These are phyloP conservation scores for Sarocladiaceae sp. DNA, from an alignment of 2,329 filamentous ascomycete species.

Conservation along the genomic window DNA sequence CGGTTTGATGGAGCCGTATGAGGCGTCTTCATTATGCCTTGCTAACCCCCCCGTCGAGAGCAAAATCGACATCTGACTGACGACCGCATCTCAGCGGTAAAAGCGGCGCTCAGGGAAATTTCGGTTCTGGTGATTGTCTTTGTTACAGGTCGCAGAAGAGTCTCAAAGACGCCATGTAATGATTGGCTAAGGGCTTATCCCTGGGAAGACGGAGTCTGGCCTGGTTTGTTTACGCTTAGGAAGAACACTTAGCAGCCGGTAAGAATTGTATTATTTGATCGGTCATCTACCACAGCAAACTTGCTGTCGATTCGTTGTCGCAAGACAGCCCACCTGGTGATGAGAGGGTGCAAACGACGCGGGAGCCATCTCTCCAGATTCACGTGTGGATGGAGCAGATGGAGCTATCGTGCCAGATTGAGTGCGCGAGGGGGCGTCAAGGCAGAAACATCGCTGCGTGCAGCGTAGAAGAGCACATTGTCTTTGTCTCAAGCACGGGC, in stretches of 20 bases:
- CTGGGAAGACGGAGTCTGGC: conserved; percentile 3
- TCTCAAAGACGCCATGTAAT: conserved; percentile 1
- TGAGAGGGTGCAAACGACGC: no score
- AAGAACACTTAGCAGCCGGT: neutral
- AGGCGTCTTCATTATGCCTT: conserved; percentile 1
- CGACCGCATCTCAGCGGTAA: neutral
- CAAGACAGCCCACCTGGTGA: no score
- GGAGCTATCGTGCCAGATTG: no score
- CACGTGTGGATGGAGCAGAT: no score
- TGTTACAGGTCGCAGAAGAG: conserved; percentile 5
- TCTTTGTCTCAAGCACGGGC: conserved; percentile 29
- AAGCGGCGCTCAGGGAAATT: conserved; percentile 9
- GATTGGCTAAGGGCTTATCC: neutral
- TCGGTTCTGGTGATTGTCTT: conserved; percentile 2
- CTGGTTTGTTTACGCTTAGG: conserved; percentile 1
- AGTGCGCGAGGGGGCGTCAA: no score
- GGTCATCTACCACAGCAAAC: neutral
- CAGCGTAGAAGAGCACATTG: conserved; percentile 15
- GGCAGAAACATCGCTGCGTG: neutral
- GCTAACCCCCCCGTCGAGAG: neutral
- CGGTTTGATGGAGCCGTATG: conserved; percentile 10
- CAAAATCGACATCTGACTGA: conserved; percentile 8
- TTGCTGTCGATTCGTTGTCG: no score
- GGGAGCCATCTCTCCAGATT: no score
- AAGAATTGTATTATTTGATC: conserved; percentile 4